Base-by-base conservation (phyloP, 2,329 filamentous ascomycete species). In the Aspergillus sp. region DNA sequence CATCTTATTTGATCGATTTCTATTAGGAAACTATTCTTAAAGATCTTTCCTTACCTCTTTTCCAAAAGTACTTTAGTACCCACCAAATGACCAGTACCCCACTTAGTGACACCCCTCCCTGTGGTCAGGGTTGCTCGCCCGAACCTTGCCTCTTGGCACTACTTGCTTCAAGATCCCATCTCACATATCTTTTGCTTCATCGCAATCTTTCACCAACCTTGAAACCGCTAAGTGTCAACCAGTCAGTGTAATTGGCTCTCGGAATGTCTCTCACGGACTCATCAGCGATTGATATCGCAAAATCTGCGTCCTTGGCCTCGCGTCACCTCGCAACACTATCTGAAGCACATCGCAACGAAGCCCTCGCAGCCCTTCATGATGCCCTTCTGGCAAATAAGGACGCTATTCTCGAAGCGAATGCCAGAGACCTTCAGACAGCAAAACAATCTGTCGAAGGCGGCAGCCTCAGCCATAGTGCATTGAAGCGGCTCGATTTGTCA, bases 221-320 rank as follows among this genome's bases (percentile, higher is more conserved):
- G 9, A 24, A 27, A 30, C 34, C 17, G 2, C 8, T 30, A 30
- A 12, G 27, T 30, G 27, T 30, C 27, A 30, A 9, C 27, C 27
- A 30, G 3, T 30, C 27, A 30, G 27, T 30, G 13, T 13, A 20
- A 8, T 15, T 39, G 11, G 12, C 24, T n/a, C 37, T 7, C 22
- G 40, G 13, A 54, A 96, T 98, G 95, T 96, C 93, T 64, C 82
- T 97, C 58, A 96, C 93, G 49, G 93, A 90, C 74, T 90, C 89
- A 54, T 89, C 88, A 33, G 90, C 93, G 48, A 80, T 85, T 55
- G 86, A 92, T 64, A 89, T 90, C 52, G 93, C 93, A 39, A 82
- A 82, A 68, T 84, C 88, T 48, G 93, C 93, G 61, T 92, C 92
- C 70, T 78, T 84, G 47, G 91, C 93, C 15, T 96, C 95, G 33